Percentiles rank a stretch among this genome's conserved stretches.
Evolutionary conservation across 1,139 yeast species (phyloP).

Genomic region (Arxiozyma slooffiae): DNA sequence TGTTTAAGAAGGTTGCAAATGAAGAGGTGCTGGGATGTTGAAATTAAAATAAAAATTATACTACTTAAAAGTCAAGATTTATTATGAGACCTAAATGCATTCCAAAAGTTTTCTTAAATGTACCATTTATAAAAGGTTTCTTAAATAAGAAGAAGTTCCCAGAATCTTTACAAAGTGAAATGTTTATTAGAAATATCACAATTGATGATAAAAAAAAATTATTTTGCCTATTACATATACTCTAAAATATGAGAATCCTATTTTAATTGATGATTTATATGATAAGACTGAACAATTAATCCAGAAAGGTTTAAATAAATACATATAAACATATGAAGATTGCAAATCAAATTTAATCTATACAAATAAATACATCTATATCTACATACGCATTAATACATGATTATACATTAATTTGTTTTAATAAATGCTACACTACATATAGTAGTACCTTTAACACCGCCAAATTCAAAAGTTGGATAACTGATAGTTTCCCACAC

Average conservation of each 20-base stretch:
- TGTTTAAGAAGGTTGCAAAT: conserved; percentile 81
- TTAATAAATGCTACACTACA: conserved; percentile 73
- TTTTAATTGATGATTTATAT: conserved; percentile 49
- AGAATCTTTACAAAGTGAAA: conserved; percentile 71
- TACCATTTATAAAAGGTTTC: conserved; percentile 51
- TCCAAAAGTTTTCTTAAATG: conserved; percentile 70
- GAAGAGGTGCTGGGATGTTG: conserved; percentile 80
- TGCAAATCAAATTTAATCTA: not conserved
- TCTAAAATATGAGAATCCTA: conserved; percentile 56
- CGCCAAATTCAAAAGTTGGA: conserved; percentile 83
- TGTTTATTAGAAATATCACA: conserved; percentile 62
- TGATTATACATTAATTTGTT: conserved; percentile 3
- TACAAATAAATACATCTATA: too few species aligned
- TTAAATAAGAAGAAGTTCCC: conserved; percentile 71
- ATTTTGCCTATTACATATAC: conserved; percentile 76
- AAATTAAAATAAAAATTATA: conserved; percentile 56
- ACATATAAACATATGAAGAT: not conserved
- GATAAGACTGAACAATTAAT: conserved; percentile 34
- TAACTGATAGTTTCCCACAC: conserved; percentile 60
- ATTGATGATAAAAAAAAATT: conserved; percentile 47
- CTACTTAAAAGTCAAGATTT: conserved; percentile 40
- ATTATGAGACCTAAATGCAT: conserved; percentile 91
- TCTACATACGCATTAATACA: too few species aligned
- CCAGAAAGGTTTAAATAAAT: not conserved
- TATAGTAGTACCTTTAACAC: conserved; percentile 75